A percentile compares a stretch with the other conserved stretches of the same genome.
These are phyloP conservation scores for Calonectria pteridis DNA, from an alignment of 2,329 filamentous ascomycete genomes.

Conservation along the genomic window DNA sequence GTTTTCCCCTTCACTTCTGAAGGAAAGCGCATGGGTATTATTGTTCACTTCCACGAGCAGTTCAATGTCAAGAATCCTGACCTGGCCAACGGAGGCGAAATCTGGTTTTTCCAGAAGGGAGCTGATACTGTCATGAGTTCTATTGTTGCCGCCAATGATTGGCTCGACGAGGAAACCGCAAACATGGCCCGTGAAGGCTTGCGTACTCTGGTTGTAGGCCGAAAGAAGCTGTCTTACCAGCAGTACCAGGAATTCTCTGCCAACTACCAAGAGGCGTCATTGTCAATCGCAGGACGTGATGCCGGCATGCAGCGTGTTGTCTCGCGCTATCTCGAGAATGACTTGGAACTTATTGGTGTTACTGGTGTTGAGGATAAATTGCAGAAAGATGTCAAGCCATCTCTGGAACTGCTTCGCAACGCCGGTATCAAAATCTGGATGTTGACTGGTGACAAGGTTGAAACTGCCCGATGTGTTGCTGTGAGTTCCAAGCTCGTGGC, in stretches of 20 bases:
- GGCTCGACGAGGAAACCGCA: slow-evolving; percentile 98
- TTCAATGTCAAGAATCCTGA: slow-evolving; percentile 60
- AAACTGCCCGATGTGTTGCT: slow-evolving; percentile 96
- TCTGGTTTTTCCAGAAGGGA: slow-evolving; percentile 99
- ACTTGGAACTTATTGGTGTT: slow-evolving; percentile 94
- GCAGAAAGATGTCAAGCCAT: slow-evolving; percentile 95
- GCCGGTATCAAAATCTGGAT: slow-evolving; percentile 99
- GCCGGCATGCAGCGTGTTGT: slow-evolving; percentile 84
- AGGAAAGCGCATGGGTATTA: slow-evolving; percentile 97
- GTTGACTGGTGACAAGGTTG: slow-evolving; percentile 98
- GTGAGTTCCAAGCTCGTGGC: slow-evolving; percentile 95
- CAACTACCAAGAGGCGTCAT: slow-evolving; percentile 82
- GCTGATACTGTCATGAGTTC: slow-evolving; percentile 98
- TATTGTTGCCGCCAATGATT: slow-evolving; percentile 96
- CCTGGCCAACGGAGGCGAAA: slow-evolving; percentile 74
- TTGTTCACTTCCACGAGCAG: slow-evolving; percentile 84
- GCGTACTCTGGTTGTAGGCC: slow-evolving; percentile 93
- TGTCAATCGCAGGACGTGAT: slow-evolving; percentile 85
- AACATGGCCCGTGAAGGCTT: slow-evolving; percentile 99
- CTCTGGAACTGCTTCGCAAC: slow-evolving; percentile 92
- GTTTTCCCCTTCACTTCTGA: slow-evolving; percentile 98
- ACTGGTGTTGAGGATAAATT: slow-evolving; percentile 98
- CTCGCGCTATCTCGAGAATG: slow-evolving; percentile 83
- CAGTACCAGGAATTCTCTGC: slow-evolving; percentile 86
- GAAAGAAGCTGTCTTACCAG: slow-evolving; percentile 82